Conservation (phyloP, 2,329 filamentous ascomycete genomes). For the Colletotrichum viniferum region DNA sequence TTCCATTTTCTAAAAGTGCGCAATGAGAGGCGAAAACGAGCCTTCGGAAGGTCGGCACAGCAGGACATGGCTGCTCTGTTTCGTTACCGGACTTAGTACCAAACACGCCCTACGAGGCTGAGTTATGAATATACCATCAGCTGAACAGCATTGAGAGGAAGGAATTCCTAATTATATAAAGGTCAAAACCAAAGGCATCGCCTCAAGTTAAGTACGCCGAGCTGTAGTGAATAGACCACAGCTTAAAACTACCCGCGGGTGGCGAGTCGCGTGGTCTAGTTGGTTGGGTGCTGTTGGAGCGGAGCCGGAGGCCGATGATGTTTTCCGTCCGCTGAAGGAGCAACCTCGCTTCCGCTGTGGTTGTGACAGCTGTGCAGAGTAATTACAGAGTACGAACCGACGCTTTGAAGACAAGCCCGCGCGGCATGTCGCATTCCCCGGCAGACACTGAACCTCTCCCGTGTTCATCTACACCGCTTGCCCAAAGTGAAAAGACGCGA, state of each 20-base stretch:
- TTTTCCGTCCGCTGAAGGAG: not conserved
- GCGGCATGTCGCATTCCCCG: not conserved
- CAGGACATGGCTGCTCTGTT: not conserved
- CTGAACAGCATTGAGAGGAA: not conserved
- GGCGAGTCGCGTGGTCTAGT: not conserved
- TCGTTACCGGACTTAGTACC: not conserved
- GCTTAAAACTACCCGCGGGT: not conserved
- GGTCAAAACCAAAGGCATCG: not conserved
- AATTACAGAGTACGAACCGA: not conserved
- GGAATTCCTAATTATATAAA: not conserved
- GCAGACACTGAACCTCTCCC: fast-evolving
- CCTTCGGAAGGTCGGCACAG: not conserved
- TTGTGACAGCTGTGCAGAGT: too few species aligned
- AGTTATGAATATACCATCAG: not conserved
- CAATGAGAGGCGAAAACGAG: not conserved
- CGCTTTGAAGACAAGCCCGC: not conserved
- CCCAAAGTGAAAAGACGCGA: fast-evolving
- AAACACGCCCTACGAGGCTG: not conserved
- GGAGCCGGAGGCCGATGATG: not conserved
- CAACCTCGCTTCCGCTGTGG: not conserved
- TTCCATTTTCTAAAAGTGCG: fast-evolving
- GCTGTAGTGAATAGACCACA: not conserved
- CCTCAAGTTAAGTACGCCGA: not conserved
- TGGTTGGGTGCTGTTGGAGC: not conserved
- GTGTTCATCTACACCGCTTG: fast-evolving